Evolutionary conservation across 2,329 filamentous ascomycete species (phyloP).

Genomic region (Pestalotiopsis sp.): DNA sequence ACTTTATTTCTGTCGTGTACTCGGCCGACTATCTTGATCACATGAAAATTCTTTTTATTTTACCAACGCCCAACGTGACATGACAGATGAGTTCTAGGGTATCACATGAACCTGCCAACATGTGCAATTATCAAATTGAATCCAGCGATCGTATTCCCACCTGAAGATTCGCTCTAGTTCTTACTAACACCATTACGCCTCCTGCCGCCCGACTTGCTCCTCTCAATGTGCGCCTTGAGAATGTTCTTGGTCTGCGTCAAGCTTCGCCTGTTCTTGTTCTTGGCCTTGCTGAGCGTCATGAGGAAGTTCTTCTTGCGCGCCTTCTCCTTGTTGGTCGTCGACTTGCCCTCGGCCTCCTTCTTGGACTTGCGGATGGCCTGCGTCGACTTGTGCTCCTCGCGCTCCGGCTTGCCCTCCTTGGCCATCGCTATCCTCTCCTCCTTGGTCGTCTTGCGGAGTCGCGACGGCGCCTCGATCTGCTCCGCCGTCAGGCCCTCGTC

Average conservation of each 20-base stretch:
- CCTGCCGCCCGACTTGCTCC: slow-evolving; percentile 82
- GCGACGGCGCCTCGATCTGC: slow-evolving; percentile 86
- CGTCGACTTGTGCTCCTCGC: slow-evolving; percentile 81
- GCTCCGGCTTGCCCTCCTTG: slow-evolving; percentile 77
- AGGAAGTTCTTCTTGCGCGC: slow-evolving; percentile 96
- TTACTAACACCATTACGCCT: slow-evolving; percentile 63
- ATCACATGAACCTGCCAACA: too few species aligned
- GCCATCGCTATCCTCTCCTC: slow-evolving; percentile 86
- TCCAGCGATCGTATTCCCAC: background rate
- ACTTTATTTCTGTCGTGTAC: too few species aligned
- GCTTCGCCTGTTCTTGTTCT: slow-evolving; percentile 93
- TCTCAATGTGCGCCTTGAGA: slow-evolving; percentile 78
- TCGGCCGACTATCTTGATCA: too few species aligned
- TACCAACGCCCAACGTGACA: too few species aligned
- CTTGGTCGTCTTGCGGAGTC: slow-evolving; percentile 81
- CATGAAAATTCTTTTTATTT: too few species aligned
- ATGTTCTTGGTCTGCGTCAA: slow-evolving; percentile 82
- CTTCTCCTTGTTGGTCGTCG: slow-evolving; percentile 97
- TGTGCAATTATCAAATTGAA: too few species aligned
- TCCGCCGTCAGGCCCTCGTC: slow-evolving; percentile 90
- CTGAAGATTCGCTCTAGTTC: background rate
- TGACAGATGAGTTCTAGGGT: too few species aligned
- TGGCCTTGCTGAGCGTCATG: slow-evolving; percentile 97
- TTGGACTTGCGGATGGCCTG: slow-evolving; percentile 83
- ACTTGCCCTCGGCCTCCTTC: slow-evolving; percentile 90